Evolutionary conservation across 306 rosid genomes (phyloP).

Genomic region (Corylus avellana): DNA sequence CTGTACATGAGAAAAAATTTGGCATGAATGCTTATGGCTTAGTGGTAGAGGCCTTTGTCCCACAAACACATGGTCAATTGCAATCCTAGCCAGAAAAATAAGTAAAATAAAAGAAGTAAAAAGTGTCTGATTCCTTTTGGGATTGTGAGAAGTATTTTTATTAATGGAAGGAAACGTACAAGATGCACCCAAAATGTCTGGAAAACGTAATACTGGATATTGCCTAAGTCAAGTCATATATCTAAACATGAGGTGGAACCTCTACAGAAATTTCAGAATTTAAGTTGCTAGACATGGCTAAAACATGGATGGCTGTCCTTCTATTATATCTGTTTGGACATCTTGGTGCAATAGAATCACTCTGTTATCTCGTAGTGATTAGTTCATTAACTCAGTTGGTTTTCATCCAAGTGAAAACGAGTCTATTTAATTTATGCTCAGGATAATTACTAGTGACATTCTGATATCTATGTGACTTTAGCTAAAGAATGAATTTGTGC

Average conservation of each 20-base stretch:
- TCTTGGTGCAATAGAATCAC: not conserved
- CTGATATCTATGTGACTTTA: not conserved
- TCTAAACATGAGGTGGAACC: not conserved
- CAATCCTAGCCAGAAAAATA: not conserved
- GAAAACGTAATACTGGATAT: not conserved
- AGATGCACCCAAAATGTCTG: not conserved
- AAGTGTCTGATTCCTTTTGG: not conserved
- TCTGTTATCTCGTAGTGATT: conserved; percentile 6
- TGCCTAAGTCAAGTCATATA: conserved; percentile 1
- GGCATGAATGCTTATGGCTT: not conserved
- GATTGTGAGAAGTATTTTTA: not conserved
- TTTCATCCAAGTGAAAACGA: not conserved
- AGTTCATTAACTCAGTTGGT: not conserved
- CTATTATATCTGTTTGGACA: not conserved
- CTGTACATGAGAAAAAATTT: not conserved
- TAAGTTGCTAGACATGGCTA: conserved; percentile 1
- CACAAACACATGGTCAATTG: not conserved
- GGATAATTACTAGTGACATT: not conserved
- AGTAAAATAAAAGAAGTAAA: not conserved
- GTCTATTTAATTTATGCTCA: not conserved
- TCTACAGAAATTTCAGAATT: not conserved
- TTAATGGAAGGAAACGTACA: not conserved
- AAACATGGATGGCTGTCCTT: conserved; percentile 11
- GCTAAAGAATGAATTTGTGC: not conserved
- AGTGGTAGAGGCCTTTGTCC: not conserved